These are phyloP conservation scores for Alternaria novae-zelandiae DNA, from an alignment of 2,329 filamentous ascomycete genomes.

Conservation along the genomic window DNA sequence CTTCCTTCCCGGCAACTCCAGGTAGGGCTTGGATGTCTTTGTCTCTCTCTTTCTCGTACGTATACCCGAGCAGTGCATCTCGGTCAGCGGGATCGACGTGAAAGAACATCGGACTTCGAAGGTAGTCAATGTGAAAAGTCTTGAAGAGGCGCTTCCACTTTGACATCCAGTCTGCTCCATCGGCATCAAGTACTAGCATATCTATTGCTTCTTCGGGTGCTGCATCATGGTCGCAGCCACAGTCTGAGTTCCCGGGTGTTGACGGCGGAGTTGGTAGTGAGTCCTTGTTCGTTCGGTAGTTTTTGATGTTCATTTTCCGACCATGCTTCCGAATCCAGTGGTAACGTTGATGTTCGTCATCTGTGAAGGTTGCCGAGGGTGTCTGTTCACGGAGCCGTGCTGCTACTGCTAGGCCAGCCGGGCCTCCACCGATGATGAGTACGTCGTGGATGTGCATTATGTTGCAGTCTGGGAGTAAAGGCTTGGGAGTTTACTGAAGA, in stretches of 20 bases:
- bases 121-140: slow-evolving; percentile 71
- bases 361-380: slow-evolving; percentile 80
- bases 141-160: slow-evolving; percentile 74
- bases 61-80: slow-evolving; percentile 74
- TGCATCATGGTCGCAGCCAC: slow-evolving; percentile 15
- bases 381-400: slow-evolving; percentile 74
- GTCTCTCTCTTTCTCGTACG: slow-evolving; percentile 66
- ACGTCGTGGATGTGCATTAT: slow-evolving; percentile 63
- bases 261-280: slow-evolving; percentile 33
- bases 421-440: slow-evolving; percentile 74
- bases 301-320: slow-evolving; percentile 64
- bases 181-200: slow-evolving; percentile 69
- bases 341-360: slow-evolving; percentile 82
- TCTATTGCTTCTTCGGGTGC: slow-evolving; percentile 20
- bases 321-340: slow-evolving; percentile 75
- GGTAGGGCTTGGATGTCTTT: slow-evolving; percentile 72
- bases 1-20: slow-evolving; percentile 77
- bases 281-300: slow-evolving; percentile 52
- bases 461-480: neutral
- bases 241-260: slow-evolving; percentile 28
- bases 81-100: slow-evolving; percentile 78
- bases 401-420: slow-evolving; percentile 76
- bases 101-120: slow-evolving; percentile 84
- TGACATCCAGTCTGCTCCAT: slow-evolving; percentile 69
- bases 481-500: neutral